Base-by-base conservation (phyloP, 2,329 filamentous ascomycete genomes). In the Cladosporium sphaerospermum region DNA sequence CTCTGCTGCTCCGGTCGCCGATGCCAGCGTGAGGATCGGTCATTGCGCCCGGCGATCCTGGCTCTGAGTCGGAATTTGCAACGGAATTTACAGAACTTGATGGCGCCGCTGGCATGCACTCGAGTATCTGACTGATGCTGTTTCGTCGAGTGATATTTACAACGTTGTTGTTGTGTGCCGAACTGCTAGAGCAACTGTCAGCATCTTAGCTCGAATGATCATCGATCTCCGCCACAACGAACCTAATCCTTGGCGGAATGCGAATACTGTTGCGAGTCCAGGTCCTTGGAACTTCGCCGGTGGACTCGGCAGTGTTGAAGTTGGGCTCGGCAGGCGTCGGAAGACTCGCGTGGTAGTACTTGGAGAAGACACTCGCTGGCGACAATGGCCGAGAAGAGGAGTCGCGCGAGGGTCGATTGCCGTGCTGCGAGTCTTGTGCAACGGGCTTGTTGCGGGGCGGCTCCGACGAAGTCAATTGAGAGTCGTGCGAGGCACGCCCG, bases 1-100 rank as follows among this genome's bases (percentile, higher is more conserved):
- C 65, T 11, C 57, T 61, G 34, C 67, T 69, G 54, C 68, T 70
- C 9, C 64, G 57, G 13, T 67, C 62, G 31, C 62, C 62, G 2
- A 56, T 42, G 6, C 61, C 61, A 23, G 63, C 63, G 4, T 49
- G 43, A 42, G 32, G 36, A 39, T 54, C 41, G 41, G 33, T 39
- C 52, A 54, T 56, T 4, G 43, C 46, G 18, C 58, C 58, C 31
- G 55, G 59, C n/a, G 56, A 52, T 16, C 42, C 41, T 3, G 57
- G 56, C 19, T 45, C 43, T 14, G 51, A 53, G 9, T 46, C 44
- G 9, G 51, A 33, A 36, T 34, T 32, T 18, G 42, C 11, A 11
- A 14, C 23, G 23, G 48, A 14, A 44, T 16, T 11, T 4, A 14
- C 16, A 9, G 36, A 39, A 3, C 16, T 39, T 13, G 13, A 14